Evolutionary conservation across 202 grass and related monocot genomes (phyloP), one percentile per base, ranked within the genome.

Genomic region (Carex sylvatica): DNA sequence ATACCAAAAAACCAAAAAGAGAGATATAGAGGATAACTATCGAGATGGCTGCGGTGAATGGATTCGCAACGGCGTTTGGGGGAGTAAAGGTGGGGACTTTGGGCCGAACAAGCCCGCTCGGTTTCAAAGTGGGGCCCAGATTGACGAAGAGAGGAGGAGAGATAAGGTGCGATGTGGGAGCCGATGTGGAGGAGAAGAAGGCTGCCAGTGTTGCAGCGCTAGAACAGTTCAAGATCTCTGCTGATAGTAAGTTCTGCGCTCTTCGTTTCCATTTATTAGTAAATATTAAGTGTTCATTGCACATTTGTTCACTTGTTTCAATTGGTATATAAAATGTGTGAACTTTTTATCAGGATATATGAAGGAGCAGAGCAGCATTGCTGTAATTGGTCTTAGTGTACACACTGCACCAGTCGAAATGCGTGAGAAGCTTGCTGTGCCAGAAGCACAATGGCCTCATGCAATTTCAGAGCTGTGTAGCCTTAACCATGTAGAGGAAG

Each of bases 181-280:
- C 89, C 42, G 88, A 93, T 19, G 31, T 82, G 6, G 86, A 88
- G 86, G 88, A 64, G 59, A 90, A 89, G 83, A 89, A 90, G 85
- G 85, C 60, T 0, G 82, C 88, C 80, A 91, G 87, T 89, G 85
- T 91, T 69, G 82, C 87, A 55, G 88, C 93, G 22, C 80, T 96
- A 56, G 93, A 96, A 77, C 90, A 91, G 88, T 96, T 96, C 87
- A 96, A 96, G 86, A 96, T 96, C 87, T 96, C 90, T 18, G 90
- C 88, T 2, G 93, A 96, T 82, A 83, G 90, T 96, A 84, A 96
- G 93, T 87, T 31, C 26, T 40, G 85, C 20, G 5, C 64, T 40
- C 22, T 56, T 16, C 4, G 9, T 58, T 74, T 28, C 12, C 24
- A 15, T 30, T 76, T 44, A 4, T 76, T 44, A 4, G 60, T 5